These are phyloP conservation scores for Neocucurbitaria cava DNA, from an alignment of 2,329 filamentous ascomycete genomes.

Conservation along the genomic window DNA sequence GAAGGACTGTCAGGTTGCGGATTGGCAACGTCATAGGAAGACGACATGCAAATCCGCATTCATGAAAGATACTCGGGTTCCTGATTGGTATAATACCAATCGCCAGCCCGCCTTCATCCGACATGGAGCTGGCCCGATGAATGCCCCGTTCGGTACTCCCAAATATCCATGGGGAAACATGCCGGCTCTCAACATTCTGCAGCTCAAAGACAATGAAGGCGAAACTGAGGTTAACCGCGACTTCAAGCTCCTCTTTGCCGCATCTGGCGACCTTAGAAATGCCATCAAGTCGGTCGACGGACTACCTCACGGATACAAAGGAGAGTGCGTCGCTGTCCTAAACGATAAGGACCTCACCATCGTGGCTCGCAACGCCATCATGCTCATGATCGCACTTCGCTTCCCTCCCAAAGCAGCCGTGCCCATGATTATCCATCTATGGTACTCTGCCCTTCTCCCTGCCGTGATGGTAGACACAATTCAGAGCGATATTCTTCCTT, in stretches of 20 bases:
- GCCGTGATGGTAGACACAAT: constrained; percentile 28
- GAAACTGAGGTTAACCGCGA: constrained; percentile 37
- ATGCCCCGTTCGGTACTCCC: not conserved
- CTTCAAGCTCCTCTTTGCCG: constrained; percentile 48
- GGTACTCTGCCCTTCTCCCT: constrained; percentile 54
- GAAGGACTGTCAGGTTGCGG: not conserved
- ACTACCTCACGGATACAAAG: constrained; percentile 40
- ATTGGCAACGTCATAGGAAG: constrained; percentile 2
- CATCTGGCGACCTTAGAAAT: constrained; percentile 56
- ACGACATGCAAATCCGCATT: not conserved
- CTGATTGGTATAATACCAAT: constrained; percentile 35
- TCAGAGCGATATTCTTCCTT: constrained; percentile 28
- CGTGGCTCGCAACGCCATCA: constrained; percentile 50
- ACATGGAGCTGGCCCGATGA: not conserved
- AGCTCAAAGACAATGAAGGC: constrained; percentile 29
- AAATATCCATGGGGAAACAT: constrained; percentile 51
- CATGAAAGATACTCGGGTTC: constrained; percentile 14
- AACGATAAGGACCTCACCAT: constrained; percentile 52
- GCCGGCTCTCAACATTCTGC: constrained; percentile 51
- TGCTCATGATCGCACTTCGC: constrained; percentile 47
- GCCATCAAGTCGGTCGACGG: constrained; percentile 49
- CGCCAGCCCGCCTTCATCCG: constrained; percentile 37
- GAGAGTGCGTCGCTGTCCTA: constrained; percentile 35
- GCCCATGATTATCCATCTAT: constrained; percentile 52
- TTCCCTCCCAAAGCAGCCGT: constrained; percentile 26